phyloP scores from a whole-genome alignment of 306 rosid genomes.

The Prinsepia uniflora region DNA sequence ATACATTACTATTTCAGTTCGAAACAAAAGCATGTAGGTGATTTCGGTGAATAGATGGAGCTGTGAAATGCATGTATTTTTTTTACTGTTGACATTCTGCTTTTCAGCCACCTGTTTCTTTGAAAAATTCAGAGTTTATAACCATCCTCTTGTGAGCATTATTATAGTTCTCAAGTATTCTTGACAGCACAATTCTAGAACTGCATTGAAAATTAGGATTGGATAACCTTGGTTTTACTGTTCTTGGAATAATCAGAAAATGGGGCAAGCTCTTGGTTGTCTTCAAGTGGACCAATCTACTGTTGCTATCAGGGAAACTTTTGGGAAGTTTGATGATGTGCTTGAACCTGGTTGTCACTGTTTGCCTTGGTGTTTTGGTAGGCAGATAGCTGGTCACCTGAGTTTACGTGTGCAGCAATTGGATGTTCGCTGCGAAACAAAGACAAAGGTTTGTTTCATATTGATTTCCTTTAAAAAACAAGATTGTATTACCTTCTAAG shows the following conservation, averaged over 20 bases:
- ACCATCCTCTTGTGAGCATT: too few species aligned
- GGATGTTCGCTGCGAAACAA: conserved; percentile 59
- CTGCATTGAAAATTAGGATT: conserved; percentile 2
- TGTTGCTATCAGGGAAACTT: conserved; percentile 49
- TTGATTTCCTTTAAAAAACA: background rate
- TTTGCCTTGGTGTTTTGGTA: conserved; percentile 50
- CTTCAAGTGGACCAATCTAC: conserved; percentile 54
- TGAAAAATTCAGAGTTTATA: background rate
- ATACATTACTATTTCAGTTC: background rate
- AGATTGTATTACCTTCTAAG: background rate
- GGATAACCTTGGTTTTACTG: conserved; percentile 1
- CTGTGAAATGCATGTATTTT: background rate
- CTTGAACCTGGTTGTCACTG: conserved; percentile 57
- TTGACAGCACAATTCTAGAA: background rate
- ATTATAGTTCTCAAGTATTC: background rate
- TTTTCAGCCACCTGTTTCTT: conserved; percentile 4
- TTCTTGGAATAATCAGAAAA: conserved; percentile 21
- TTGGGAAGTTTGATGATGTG: conserved; percentile 51
- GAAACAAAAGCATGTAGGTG: background rate
- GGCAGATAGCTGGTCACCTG: conserved; percentile 44
- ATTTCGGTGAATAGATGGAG: background rate
- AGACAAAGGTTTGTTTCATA: conserved; percentile 42
- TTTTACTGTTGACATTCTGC: conserved; percentile 1
- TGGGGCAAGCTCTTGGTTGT: conserved; percentile 52
- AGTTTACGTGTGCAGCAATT: conserved; percentile 56